Evolutionary conservation across 2,329 filamentous ascomycete species (phyloP).

Genomic region (Neonectria neomacrospora): DNA sequence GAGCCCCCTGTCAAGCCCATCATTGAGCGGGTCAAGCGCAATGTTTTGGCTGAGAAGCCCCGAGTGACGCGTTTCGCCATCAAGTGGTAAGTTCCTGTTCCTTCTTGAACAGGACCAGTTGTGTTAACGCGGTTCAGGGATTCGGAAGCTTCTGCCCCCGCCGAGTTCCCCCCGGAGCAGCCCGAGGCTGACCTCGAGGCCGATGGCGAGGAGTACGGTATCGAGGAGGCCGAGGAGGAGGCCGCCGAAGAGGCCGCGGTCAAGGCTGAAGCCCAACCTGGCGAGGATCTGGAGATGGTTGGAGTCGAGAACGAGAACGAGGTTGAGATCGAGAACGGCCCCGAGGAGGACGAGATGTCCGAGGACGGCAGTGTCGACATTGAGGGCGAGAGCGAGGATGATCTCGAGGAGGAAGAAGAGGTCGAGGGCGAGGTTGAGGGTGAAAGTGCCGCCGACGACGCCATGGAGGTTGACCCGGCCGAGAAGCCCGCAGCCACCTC

Average conservation of each 20-base stretch:
- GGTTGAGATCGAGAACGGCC: slow-evolving; percentile 52
- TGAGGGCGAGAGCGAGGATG: slow-evolving; percentile 79
- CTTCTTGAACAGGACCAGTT: not conserved
- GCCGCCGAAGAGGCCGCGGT: slow-evolving; percentile 64
- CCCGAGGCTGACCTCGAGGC: slow-evolving; percentile 89
- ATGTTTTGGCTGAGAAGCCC: slow-evolving; percentile 96
- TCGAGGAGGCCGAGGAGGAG: slow-evolving; percentile 84
- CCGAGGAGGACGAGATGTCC: slow-evolving; percentile 74
- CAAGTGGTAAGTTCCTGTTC: slow-evolving; percentile 79
- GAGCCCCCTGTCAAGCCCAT: slow-evolving; percentile 93
- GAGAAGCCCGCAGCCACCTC: slow-evolving; percentile 51
- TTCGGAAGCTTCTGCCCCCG: slow-evolving; percentile 94
- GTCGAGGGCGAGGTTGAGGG: slow-evolving; percentile 50
- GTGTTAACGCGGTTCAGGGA: slow-evolving; percentile 71
- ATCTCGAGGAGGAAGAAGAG: slow-evolving; percentile 73
- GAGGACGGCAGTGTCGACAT: slow-evolving; percentile 84
- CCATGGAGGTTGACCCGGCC: slow-evolving; percentile 62
- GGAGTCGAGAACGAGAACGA: slow-evolving; percentile 66
- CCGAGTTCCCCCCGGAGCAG: slow-evolving; percentile 97
- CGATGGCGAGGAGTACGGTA: slow-evolving; percentile 91
- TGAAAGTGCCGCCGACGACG: slow-evolving; percentile 51
- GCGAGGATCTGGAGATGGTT: slow-evolving; percentile 80
- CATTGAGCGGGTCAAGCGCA: slow-evolving; percentile 90
- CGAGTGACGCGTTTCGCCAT: slow-evolving; percentile 97
- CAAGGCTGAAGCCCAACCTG: slow-evolving; percentile 58